phyloP scores from a whole-genome alignment of 441 rosid genomes.

The Euphorbia schlechtendalii region DNA sequence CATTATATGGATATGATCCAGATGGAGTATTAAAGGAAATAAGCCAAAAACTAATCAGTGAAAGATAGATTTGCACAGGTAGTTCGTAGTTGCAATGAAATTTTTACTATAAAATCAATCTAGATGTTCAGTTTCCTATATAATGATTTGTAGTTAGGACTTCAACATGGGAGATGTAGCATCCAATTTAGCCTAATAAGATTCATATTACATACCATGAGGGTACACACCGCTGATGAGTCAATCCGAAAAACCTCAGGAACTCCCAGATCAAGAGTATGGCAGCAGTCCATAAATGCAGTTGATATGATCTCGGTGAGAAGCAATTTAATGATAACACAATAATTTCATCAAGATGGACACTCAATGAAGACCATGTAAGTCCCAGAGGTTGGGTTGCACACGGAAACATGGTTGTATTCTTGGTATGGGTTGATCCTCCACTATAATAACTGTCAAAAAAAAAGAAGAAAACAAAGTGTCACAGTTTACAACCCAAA shows the following conservation, averaged over 20 bases:
- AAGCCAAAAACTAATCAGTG: background rate
- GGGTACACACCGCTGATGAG: background rate
- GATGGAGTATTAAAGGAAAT: background rate
- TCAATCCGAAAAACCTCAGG: background rate
- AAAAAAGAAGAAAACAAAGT: background rate
- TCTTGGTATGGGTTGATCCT: background rate
- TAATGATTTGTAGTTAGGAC: background rate
- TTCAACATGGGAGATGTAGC: background rate
- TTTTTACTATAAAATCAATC: background rate
- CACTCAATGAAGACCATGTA: background rate
- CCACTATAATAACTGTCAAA: background rate
- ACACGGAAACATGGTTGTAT: background rate
- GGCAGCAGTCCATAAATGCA: constrained; percentile 1
- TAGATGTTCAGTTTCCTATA: background rate
- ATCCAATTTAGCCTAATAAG: background rate
- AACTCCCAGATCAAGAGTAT: background rate
- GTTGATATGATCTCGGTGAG: background rate
- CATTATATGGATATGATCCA: background rate
- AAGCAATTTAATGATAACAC: background rate
- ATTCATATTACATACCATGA: background rate
- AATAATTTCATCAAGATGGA: background rate
- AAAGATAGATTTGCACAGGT: background rate
- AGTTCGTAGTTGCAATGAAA: background rate
- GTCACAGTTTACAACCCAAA: background rate
- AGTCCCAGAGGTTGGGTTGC: background rate